Conservation (phyloP, 2,329 filamentous ascomycete species). For the Penicillium capsulatum region DNA sequence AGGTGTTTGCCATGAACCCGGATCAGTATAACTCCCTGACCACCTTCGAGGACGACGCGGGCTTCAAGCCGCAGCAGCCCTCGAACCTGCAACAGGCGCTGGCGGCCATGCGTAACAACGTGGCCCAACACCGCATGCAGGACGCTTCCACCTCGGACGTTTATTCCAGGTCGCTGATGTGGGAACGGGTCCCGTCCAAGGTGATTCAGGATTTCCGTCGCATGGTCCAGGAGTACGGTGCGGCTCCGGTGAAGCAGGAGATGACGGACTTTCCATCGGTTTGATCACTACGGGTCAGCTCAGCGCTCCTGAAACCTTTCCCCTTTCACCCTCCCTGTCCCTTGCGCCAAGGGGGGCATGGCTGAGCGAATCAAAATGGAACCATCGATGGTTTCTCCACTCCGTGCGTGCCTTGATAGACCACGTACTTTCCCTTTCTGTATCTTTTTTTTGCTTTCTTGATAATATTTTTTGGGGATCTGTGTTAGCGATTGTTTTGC, state of each 20-base stretch:
- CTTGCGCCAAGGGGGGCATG: background rate
- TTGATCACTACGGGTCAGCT: background rate
- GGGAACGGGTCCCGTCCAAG: conserved; percentile 88
- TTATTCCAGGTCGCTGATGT: conserved; percentile 86
- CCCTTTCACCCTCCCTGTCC: conserved; percentile 3
- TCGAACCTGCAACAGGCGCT: conserved; percentile 59
- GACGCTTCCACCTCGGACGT: conserved; percentile 69
- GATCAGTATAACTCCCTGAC: conserved; percentile 85
- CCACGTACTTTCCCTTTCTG: conserved; percentile 12
- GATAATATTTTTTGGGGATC: conserved; percentile 2
- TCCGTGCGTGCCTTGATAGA: conserved; percentile 16
- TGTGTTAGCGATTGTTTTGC: conserved; percentile 15
- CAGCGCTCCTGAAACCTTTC: background rate
- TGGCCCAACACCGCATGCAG: conserved; percentile 57
- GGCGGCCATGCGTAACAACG: conserved; percentile 67
- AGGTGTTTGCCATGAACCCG: conserved; percentile 79
- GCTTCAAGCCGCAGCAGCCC: conserved; percentile 39
- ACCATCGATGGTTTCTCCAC: conserved; percentile 10
- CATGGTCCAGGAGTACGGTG: conserved; percentile 73
- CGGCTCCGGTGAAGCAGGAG: conserved; percentile 33
- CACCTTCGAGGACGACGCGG: conserved; percentile 56
- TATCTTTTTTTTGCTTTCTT: conserved; percentile 2
- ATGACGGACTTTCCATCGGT: conserved; percentile 15
- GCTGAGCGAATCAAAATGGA: conserved; percentile 1
- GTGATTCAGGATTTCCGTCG: conserved; percentile 89